These are phyloP conservation scores for Thermomyces lanuginosus DNA, from an alignment of 2,329 filamentous ascomycete genomes.

Conservation along the genomic window DNA sequence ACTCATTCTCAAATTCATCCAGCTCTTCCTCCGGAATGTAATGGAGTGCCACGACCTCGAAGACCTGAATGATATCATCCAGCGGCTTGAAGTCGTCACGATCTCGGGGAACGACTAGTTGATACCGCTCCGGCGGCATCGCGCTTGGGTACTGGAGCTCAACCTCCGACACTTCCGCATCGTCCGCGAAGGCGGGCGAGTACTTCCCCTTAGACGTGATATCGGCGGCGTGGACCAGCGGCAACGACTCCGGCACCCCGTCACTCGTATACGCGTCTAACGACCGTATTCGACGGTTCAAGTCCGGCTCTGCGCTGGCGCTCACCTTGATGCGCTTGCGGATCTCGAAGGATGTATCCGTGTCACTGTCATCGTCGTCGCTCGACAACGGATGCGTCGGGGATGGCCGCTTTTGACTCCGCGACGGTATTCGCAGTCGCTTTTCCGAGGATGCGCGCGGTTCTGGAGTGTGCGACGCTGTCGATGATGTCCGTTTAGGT, in stretches of 20 bases:
- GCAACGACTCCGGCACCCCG: conserved; percentile 18
- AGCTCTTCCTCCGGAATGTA: conserved; percentile 61
- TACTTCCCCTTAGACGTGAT: conserved; percentile 35
- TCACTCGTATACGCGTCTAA: conserved; percentile 29
- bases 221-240: conserved; percentile 34
- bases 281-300: conserved; percentile 29
- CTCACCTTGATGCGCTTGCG: conserved; percentile 27
- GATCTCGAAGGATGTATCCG: conserved; percentile 25
- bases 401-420: conserved; percentile 22
- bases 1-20: conserved; percentile 52
- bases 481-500: conserved; percentile 8
- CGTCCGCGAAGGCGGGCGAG: conserved; percentile 34
- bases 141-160: conserved; percentile 72
- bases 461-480: conserved; percentile 7
- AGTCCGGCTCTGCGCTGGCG: conserved; percentile 28
- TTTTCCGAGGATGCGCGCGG: conserved; percentile 11
- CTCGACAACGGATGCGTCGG: conserved; percentile 24
- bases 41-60: conserved; percentile 53
- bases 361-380: conserved; percentile 27
- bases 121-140: conserved; percentile 53
- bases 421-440: conserved; percentile 16
- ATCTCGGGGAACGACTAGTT: conserved; percentile 63
- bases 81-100: conserved; percentile 53
- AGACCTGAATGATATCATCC: conserved; percentile 54
- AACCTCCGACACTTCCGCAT: conserved; percentile 34